phyloP scores from a whole-genome alignment of 2,329 filamentous ascomycete species.

The Phialophora verrucosa region DNA sequence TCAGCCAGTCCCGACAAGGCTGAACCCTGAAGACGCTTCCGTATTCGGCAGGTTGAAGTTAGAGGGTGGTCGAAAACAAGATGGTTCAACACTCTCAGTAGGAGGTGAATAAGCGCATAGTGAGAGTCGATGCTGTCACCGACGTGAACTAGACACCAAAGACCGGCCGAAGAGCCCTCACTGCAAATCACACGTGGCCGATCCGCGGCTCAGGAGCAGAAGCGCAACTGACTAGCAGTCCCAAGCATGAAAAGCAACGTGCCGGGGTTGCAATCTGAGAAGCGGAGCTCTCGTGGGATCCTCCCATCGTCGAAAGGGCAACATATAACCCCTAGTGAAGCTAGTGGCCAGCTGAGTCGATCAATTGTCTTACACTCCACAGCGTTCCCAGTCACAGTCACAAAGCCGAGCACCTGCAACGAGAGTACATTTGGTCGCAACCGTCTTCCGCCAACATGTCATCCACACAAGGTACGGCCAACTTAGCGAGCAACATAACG shows the following conservation, averaged over 20 bases:
- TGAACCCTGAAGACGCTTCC: not conserved
- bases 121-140: not conserved
- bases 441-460: not conserved
- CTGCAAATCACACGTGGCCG: not conserved
- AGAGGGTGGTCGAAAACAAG: not conserved
- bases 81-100: not conserved
- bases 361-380: not conserved
- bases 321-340: not conserved
- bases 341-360: not conserved
- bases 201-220: not conserved
- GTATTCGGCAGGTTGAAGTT: not conserved
- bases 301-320: not conserved
- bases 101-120: not conserved
- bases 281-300: not conserved
- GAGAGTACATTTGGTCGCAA: not conserved
- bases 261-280: not conserved
- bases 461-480: not conserved
- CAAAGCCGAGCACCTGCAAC: not conserved
- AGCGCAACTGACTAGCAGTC: not conserved
- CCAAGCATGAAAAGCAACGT: not conserved
- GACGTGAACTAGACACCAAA: not conserved
- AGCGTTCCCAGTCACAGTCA: not conserved
- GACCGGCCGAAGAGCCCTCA: not conserved
- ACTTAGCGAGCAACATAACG: not conserved
- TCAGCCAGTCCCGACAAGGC: conserved; percentile 7